These are phyloP conservation scores for Syzygium syzygioides DNA, from an alignment of 441 rosid genomes.

Conservation along the genomic window DNA sequence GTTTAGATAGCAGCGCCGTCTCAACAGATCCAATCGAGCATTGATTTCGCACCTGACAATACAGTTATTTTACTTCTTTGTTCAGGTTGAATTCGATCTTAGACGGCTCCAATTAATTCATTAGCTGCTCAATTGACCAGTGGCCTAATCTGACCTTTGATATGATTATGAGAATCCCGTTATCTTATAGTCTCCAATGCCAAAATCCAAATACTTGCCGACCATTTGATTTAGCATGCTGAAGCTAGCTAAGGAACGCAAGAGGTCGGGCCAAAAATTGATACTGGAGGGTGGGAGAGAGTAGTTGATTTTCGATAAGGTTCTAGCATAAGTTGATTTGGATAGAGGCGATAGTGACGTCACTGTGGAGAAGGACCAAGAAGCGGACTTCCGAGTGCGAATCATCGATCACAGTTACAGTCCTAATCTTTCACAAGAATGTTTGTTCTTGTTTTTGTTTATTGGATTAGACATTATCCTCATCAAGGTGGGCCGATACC, in stretches of 20 bases:
- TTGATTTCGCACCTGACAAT: rapidly evolving
- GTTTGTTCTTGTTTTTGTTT: rapidly evolving
- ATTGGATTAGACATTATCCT: background rate
- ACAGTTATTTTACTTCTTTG: background rate
- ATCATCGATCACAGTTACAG: background rate
- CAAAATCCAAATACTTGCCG: background rate
- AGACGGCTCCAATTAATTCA: background rate
- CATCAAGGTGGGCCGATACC: background rate
- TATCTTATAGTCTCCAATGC: background rate
- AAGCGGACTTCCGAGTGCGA: background rate
- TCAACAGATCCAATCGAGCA: background rate
- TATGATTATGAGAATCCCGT: rapidly evolving
- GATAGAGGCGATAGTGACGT: background rate
- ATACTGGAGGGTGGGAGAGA: background rate
- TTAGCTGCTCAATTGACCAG: rapidly evolving
- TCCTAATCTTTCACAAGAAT: background rate
- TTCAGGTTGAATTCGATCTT: rapidly evolving
- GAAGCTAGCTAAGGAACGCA: background rate
- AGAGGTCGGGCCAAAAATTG: background rate
- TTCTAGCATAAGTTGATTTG: background rate
- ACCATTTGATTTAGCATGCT: background rate
- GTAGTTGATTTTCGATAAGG: background rate
- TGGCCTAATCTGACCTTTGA: rapidly evolving
- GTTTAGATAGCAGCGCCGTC: rapidly evolving
- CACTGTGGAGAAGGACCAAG: background rate